These are phyloP conservation scores for Pichia cephalocereana DNA, from an alignment of 805 yeast species.

Conservation along the genomic window DNA sequence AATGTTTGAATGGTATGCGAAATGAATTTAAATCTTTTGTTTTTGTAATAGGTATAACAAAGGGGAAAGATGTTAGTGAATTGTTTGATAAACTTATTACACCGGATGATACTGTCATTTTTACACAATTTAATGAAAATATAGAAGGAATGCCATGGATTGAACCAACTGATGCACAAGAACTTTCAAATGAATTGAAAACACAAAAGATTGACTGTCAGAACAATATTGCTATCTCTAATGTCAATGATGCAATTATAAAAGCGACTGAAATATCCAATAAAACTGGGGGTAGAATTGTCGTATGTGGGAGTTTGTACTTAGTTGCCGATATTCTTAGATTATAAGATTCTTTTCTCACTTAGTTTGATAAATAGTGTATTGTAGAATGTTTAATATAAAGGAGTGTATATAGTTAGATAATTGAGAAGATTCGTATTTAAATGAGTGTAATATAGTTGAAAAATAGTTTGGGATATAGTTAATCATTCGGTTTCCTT, in stretches of 20 bases:
- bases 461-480: background rate
- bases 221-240: slow-evolving; percentile 1
- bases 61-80: slow-evolving; percentile 52
- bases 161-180: slow-evolving; percentile 31
- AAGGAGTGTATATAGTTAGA: no score
- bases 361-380: background rate
- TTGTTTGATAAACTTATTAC: slow-evolving; percentile 42
- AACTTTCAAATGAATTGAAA: slow-evolving; percentile 20
- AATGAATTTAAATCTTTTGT: slow-evolving; percentile 22
- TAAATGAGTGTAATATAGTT: no score
- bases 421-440: no score
- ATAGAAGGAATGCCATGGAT: slow-evolving; percentile 98
- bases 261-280: slow-evolving; percentile 13
- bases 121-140: slow-evolving; percentile 47
- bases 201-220: slow-evolving; percentile 17
- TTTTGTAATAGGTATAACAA: slow-evolving; percentile 67
- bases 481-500: background rate
- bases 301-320: slow-evolving; percentile 67
- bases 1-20: slow-evolving; percentile 33
- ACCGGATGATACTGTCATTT: slow-evolving; percentile 45
- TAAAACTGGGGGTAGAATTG: slow-evolving; percentile 21
- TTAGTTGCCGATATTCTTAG: slow-evolving; percentile 49
- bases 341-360: slow-evolving; percentile 11
- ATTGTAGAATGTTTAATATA: background rate
- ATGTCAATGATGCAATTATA: slow-evolving; percentile 22